These are phyloP conservation scores for Coniferiporia sulphurascens DNA, from an alignment of 1,284 basidiomycete species.

Conservation along the genomic window DNA sequence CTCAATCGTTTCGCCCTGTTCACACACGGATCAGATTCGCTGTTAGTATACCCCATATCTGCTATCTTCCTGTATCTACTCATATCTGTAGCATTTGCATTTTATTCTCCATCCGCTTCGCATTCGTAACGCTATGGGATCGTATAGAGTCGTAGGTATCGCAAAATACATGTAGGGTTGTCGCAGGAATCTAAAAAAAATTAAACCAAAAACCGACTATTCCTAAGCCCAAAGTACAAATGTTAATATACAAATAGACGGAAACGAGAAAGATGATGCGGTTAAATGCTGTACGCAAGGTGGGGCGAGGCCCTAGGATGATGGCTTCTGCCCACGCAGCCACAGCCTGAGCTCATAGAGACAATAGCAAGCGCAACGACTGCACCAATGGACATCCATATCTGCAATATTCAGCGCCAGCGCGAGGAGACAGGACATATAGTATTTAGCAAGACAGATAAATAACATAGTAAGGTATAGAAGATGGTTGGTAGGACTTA, in stretches of 20 bases:
- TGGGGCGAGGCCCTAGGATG: slow-evolving; percentile 15
- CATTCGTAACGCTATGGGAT: not conserved
- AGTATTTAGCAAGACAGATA: not conserved
- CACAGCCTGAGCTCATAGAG: slow-evolving; percentile 28
- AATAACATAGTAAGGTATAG: not conserved
- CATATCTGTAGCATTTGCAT: not conserved
- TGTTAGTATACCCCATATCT: not conserved
- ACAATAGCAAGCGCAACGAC: slow-evolving; percentile 23
- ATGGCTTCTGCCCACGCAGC: slow-evolving; percentile 27
- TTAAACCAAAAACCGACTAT: not conserved
- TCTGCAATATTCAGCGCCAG: slow-evolving; percentile 17
- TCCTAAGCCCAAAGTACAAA: not conserved
- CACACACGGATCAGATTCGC: not conserved
- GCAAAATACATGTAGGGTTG: not conserved
- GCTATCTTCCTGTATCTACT: not conserved
- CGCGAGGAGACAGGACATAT: not conserved
- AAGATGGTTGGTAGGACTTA: slow-evolving; percentile 17
- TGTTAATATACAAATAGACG: not conserved
- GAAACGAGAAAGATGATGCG: not conserved
- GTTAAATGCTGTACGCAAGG: slow-evolving; percentile 16
- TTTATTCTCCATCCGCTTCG: not conserved
- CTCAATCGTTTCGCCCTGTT: not conserved
- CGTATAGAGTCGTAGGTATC: not conserved
- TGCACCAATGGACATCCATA: slow-evolving; percentile 30
- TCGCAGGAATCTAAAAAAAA: not conserved